A percentile compares a stretch with the other conserved stretches of the same genome.
Evolutionary conservation across 805 yeast species (phyloP).

Genomic region (Candida fluviatilis): DNA sequence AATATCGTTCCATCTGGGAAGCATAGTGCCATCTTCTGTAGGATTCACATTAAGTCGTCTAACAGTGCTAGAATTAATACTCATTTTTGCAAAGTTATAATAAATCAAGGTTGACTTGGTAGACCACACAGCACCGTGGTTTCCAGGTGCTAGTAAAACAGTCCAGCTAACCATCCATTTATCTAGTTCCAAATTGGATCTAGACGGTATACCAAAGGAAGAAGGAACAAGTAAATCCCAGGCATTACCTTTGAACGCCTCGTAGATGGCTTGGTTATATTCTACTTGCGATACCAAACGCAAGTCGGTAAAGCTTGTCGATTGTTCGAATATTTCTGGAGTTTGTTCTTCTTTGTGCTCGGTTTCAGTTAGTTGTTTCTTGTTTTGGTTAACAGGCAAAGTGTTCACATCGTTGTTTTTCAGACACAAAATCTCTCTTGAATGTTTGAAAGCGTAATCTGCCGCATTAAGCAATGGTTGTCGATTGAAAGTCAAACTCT

Average conservation of each 20-base stretch:
- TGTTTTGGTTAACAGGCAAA: background rate
- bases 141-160: conserved; percentile 57
- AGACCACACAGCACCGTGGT: conserved; percentile 57
- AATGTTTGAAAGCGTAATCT: conserved; percentile 42
- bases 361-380: background rate
- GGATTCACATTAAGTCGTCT: conserved; percentile 34
- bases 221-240: conserved; percentile 61
- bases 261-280: conserved; percentile 59
- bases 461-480: conserved; percentile 49
- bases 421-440: conserved; percentile 36
- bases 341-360: conserved; percentile 3
- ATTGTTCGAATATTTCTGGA: conserved; percentile 5
- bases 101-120: conserved; percentile 66
- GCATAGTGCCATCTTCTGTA: conserved; percentile 17
- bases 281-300: conserved; percentile 64
- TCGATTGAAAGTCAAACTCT: conserved; percentile 56
- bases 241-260: conserved; percentile 53
- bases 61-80: conserved; percentile 53
- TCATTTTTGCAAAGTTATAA: conserved; percentile 73
- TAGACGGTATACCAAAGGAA: conserved; percentile 64
- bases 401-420: conserved; percentile 1
- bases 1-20: conserved; percentile 31
- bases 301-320: conserved; percentile 40
- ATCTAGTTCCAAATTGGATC: conserved; percentile 61
- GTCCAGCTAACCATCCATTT: conserved; percentile 84